phyloP scores from a whole-genome alignment of 768 basidiomycete genomes.

The Tylopilus rubrobrunneus region DNA sequence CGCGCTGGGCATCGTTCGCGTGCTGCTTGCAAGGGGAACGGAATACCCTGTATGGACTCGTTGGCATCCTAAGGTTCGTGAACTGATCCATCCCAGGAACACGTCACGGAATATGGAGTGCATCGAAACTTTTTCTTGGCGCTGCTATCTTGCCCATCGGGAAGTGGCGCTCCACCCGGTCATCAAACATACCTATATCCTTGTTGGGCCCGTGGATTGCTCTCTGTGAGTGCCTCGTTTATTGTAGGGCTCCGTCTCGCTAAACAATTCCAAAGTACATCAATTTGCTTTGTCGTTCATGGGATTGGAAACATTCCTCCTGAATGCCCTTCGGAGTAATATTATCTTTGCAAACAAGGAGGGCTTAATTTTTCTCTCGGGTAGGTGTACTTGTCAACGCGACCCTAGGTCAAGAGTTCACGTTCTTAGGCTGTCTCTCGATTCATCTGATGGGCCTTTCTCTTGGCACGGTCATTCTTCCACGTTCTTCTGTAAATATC shows the following conservation, averaged over 20 bases:
- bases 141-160: conserved; percentile 64
- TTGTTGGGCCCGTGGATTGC: conserved; percentile 61
- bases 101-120: conserved; percentile 90
- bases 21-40: conserved; percentile 84
- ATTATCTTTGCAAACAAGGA: conserved; percentile 87
- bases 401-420: conserved; percentile 1
- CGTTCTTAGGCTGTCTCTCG: conserved; percentile 71
- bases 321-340: conserved; percentile 57
- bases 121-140: conserved; percentile 99
- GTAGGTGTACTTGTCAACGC: conserved; percentile 32
- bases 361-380: conserved; percentile 76
- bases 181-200: conserved; percentile 50
- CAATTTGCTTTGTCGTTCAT: conserved; percentile 57
- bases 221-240: conserved; percentile 40
- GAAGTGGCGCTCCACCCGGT: conserved; percentile 69
- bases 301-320: conserved; percentile 59
- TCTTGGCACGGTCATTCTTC: conserved; percentile 50
- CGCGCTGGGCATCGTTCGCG: conserved; percentile 68
- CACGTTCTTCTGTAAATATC: too few species aligned
- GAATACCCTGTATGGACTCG: conserved; percentile 77
- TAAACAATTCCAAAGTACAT: conserved; percentile 49
- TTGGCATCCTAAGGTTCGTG: not conserved
- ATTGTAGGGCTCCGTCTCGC: not conserved
- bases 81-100: conserved; percentile 58
- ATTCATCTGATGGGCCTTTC: conserved; percentile 86